Base-by-base conservation (phyloP, 306 rosid species). In the Fragaria iinumae region DNA sequence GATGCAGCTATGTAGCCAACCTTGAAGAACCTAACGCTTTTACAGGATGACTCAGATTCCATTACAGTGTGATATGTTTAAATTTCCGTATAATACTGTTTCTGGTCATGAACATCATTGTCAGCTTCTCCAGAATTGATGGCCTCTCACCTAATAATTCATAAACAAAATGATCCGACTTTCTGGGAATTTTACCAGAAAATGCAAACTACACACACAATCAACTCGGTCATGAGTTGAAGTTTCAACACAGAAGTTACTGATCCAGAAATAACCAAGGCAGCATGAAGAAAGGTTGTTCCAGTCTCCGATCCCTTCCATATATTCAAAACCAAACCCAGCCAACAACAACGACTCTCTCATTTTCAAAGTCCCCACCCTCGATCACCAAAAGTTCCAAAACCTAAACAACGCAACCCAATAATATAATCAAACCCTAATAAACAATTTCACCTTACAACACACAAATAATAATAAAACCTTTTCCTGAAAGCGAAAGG, bases 371-470 rank as follows among this genome's bases (percentile, higher is more conserved):
- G 66, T 36, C 56, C 48, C 48, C 50, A 41, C 18, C 70, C 43
- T 29, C 32, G 32, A 29, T 29, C 10, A 38, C 68, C 11, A 16
- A 55, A 55, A n/a, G 4, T 23, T 8, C 13, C 82, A 59, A 12
- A 21, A 74, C 88, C 80, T 52, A 56, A 79, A 76, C 68, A 23
- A 21, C 68, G 64, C 47, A 20, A n/a, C 59, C 41, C 52, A 62
- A 49, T 75, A 21, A 70, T 60, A 65, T 27, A 69, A 50, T 9
- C 6, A 4, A 5, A 49, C 9, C 67, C 14, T 11, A 71, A 20
- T n/a, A 52, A 72, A 38, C 69, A 80, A 80, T 73, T 59, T 65
- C 55, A 71, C 13, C 25, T 12, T 48, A 14, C 21, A 43, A 16
- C 36, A 23, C 4, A 21, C 2, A 23, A 25, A 62, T 21, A 71